Percentiles rank a stretch among this genome's conserved stretches.
Evolutionary conservation across 306 rosid species (phyloP).

Genomic region (Notholithocarpus densiflorus): DNA sequence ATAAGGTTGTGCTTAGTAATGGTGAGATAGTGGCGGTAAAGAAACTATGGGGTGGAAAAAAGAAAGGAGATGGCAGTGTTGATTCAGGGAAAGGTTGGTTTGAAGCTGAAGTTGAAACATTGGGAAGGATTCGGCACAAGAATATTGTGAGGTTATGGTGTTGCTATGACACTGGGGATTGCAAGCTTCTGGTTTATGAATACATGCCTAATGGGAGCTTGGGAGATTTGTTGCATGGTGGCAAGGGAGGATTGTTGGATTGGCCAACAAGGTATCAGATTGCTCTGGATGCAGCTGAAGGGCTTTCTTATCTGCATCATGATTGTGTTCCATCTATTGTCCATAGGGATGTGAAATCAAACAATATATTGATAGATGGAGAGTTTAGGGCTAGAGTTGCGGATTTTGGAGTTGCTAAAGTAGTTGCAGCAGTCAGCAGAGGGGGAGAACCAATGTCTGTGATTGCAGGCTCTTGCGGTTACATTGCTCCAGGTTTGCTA

Average conservation of each 20-base stretch:
- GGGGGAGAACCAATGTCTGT: slow-evolving; percentile 51
- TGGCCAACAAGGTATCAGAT: slow-evolving; percentile 68
- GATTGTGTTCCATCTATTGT: slow-evolving; percentile 74
- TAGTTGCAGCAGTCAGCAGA: slow-evolving; percentile 21
- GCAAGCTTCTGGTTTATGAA: slow-evolving; percentile 73
- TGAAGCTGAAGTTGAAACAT: slow-evolving; percentile 73
- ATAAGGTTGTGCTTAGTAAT: slow-evolving; percentile 59
- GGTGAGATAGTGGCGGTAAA: slow-evolving; percentile 76
- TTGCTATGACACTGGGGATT: slow-evolving; percentile 58
- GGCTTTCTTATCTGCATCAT: slow-evolving; percentile 78
- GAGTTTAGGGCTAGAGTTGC: slow-evolving; percentile 79
- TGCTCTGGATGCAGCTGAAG: slow-evolving; percentile 82
- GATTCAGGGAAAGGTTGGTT: slow-evolving; percentile 50
- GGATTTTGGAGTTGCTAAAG: slow-evolving; percentile 73
- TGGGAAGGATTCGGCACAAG: slow-evolving; percentile 80
- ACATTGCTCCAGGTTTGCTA: slow-evolving; percentile 75
- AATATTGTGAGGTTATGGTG: slow-evolving; percentile 79
- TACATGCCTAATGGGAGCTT: slow-evolving; percentile 89
- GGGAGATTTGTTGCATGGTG: slow-evolving; percentile 54
- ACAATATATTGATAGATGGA: slow-evolving; percentile 67
- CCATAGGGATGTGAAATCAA: slow-evolving; percentile 79
- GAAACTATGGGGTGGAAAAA: slow-evolving; percentile 51
- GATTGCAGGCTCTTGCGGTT: slow-evolving; percentile 64
- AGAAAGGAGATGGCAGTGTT: slow-evolving; percentile 22
- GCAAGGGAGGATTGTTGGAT: slow-evolving; percentile 49